Evolutionary conservation across 148 eudicot species (phyloP), one percentile per base, ranked within the genome.

Genomic region (Polygonum aviculare): DNA sequence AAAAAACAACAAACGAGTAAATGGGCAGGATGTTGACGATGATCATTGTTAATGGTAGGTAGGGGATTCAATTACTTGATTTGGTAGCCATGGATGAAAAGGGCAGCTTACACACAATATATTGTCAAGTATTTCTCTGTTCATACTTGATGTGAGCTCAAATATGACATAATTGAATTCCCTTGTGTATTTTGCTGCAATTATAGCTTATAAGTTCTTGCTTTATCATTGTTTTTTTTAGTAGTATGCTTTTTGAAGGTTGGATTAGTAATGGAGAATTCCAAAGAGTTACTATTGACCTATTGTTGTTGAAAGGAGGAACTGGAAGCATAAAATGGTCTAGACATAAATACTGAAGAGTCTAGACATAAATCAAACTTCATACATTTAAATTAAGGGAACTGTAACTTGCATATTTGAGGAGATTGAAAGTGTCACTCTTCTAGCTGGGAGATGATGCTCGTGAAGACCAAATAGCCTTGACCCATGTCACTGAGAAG

Each of bases 401-500:
- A 4, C 6, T 31, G 69, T 31, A 62, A 31, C 38, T 22, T 62
- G 38, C 38, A 26, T 62, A 33, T 62, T 59, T 26, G 36, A 26
- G 11, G 6, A 62, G 36, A 6, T 35, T 62, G 15, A 12, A 67
- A 2, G 5, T 16, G 19, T 92, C 83, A 92, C 26, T 86, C 92
- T 86, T 95, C 98, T 81, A 95, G 78, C 77, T 95, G 98, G 18
- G 85, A 77, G 77, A 95, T 92, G 82, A 95, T 80, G 77, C 96
- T 88, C 22, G 83, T 83, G 77, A 95, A 89, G 72, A 95, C 97
- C 77, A 71, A 82, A 80, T 92, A 95, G 78, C 98, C 98, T 83
- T 95, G 92, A 85, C 94, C 80, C 98, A 95, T 92, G 76, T 95
- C 98, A 0, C 94, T 77, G 7, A 95, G 90, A 77, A 90, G 90